phyloP scores from a whole-genome alignment of 1,284 basidiomycete species.

The Moniliella sp. region DNA sequence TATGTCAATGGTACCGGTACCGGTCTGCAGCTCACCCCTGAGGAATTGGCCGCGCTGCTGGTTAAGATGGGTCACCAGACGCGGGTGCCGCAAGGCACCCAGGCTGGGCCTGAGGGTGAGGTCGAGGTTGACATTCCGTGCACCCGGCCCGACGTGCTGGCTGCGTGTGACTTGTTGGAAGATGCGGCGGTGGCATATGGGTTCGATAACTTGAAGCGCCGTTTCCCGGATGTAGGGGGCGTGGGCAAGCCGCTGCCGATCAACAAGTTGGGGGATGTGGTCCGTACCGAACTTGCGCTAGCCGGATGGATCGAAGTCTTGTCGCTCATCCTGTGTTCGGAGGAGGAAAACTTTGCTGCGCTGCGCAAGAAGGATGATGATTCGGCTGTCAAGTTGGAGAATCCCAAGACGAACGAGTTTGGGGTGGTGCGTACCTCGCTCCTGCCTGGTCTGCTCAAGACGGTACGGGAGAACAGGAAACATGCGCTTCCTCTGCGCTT shows the following conservation, averaged over 20 bases:
- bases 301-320: slow-evolving; percentile 89
- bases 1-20: slow-evolving; percentile 94
- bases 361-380: slow-evolving; percentile 65
- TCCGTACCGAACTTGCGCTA: slow-evolving; percentile 72
- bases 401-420: slow-evolving; percentile 91
- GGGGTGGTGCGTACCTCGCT: slow-evolving; percentile 90
- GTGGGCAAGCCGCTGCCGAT: slow-evolving; percentile 76
- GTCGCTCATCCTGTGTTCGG: slow-evolving; percentile 86
- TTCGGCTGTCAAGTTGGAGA: slow-evolving; percentile 68
- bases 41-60: slow-evolving; percentile 48
- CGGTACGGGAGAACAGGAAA: slow-evolving; percentile 81
- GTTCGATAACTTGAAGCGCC: slow-evolving; percentile 80
- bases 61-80: slow-evolving; percentile 45
- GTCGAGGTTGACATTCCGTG: slow-evolving; percentile 57
- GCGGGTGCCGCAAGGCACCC: slow-evolving; percentile 16
- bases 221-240: slow-evolving; percentile 81
- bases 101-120: slow-evolving; percentile 46
- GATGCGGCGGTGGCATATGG: slow-evolving; percentile 93
- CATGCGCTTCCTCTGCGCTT: slow-evolving; percentile 75
- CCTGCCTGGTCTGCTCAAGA: slow-evolving; percentile 83
- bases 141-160: slow-evolving; percentile 84
- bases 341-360: slow-evolving; percentile 89
- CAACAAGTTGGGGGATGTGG: slow-evolving; percentile 70
- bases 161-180: slow-evolving; percentile 95
- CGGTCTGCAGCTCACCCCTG: slow-evolving; percentile 49